Evolutionary conservation across 305 asterid genomes (phyloP).

Genomic region (Andrographis paniculata): DNA sequence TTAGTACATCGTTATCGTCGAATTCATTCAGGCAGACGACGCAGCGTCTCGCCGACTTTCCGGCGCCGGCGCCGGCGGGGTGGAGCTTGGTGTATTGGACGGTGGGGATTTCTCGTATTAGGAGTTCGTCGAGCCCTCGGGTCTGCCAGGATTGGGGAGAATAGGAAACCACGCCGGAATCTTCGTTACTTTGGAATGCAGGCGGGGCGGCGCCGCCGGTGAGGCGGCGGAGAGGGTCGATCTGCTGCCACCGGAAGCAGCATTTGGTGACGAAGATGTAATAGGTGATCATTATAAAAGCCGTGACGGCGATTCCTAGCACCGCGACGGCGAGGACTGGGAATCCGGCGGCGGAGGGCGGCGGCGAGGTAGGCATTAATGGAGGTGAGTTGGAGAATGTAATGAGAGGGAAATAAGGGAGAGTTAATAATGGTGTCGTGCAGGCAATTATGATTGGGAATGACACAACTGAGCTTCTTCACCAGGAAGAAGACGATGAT

Average conservation of each 20-base stretch:
- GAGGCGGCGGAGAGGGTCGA: constrained; percentile 53
- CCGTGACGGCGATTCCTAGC: constrained; percentile 56
- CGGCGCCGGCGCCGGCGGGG: too few relatives aligned
- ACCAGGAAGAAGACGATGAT: too few relatives aligned
- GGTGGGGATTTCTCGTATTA: constrained; percentile 62
- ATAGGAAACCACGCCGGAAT: too few relatives aligned
- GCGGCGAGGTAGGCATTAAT: constrained; percentile 17
- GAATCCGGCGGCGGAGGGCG: constrained; percentile 37
- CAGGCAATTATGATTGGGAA: too few relatives aligned
- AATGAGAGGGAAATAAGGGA: too few relatives aligned
- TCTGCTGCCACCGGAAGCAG: constrained; percentile 65
- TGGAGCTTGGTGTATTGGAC: constrained; percentile 36
- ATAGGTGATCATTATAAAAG: constrained; percentile 55
- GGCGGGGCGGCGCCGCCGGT: constrained; percentile 23
- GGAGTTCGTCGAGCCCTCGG: constrained; percentile 62
- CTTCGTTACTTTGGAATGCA: constrained; percentile 25
- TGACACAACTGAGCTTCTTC: too few relatives aligned
- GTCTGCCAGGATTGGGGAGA: constrained; percentile 45
- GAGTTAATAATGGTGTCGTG: too few relatives aligned
- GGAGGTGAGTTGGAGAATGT: constrained; percentile 8
- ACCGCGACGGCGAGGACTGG: constrained; percentile 63
- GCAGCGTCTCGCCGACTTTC: too few relatives aligned
- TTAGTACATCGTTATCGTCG: constrained; percentile 47
- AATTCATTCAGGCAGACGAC: constrained; percentile 75
- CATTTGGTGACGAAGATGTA: constrained; percentile 59